Base-by-base conservation (phyloP, 768 basidiomycete genomes). In the Chlorophyllum brunneum region DNA sequence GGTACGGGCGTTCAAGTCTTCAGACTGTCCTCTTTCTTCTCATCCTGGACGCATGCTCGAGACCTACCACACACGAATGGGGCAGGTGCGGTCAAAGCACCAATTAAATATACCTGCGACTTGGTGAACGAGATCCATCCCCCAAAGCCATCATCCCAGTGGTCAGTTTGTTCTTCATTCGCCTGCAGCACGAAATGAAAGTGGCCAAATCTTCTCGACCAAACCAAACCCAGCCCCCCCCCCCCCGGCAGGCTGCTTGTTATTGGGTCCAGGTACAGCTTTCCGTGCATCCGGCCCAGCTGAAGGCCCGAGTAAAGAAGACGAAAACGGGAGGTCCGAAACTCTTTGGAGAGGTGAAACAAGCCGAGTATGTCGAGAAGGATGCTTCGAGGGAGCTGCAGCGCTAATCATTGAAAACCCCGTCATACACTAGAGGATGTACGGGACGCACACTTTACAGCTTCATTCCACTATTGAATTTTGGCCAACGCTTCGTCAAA, bases 391-490 rank as follows among this genome's bases (percentile, higher is more conserved):
- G 9, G 85, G 80, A 27, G 86, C 77, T 13, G 86, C 24, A 88
- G 88, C 18, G 88, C 88, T 90, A 30, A 42, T 51, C 43, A 37
- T 52, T 52, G 11, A 50, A 22, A 53, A 44, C 38, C 27, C 34
- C 49, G 51, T 40, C 57, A 49, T 49, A 57, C 42, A 16, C 3
- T 30, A 36, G 27, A 31, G 15, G 45, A 13, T 48, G 38, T 9
- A 30, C 26, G 3, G 18, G 20, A 68, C 68, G 45, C 65, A 94
- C 92, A 93, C 69, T 91, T 93, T 53, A 98, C 72, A 0, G 95
- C 95, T 66, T 98, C 92, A 61, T 99, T 99, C 95, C 95, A 99
- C 67, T 98, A 92, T 67, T 98, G 95, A 22, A 99, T 95, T 65
- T 91, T 85, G 59, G 92, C 75, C 29, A 99, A 91, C n/a, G 90